These are phyloP conservation scores for Raphanus hybrid DNA, from an alignment of 441 rosid species.

Conservation along the genomic window DNA sequence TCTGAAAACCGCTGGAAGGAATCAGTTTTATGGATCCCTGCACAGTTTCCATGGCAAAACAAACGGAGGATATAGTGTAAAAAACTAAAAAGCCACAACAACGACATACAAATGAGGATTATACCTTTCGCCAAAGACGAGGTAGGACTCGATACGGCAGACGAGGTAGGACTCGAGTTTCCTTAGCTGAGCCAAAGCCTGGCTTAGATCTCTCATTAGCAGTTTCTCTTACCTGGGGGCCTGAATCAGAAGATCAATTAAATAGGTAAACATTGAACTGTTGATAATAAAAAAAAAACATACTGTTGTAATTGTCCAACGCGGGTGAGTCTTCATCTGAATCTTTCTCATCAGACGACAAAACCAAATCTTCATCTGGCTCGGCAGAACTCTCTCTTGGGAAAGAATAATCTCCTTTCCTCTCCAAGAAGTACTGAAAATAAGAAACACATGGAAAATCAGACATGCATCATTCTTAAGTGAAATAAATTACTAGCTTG, in stretches of 20 bases:
- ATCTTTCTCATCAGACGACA: constrained; percentile 55
- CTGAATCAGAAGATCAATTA: constrained; percentile 43
- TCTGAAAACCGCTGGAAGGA: constrained; percentile 54
- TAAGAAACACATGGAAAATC: constrained; percentile 48
- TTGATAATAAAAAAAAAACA: neutral
- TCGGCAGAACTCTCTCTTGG: constrained; percentile 41
- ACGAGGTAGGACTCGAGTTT: constrained; percentile 33
- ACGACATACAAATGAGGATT: constrained; percentile 28
- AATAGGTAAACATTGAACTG: neutral
- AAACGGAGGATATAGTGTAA: constrained; percentile 25
- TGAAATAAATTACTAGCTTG: constrained; percentile 9
- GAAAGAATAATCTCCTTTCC: constrained; percentile 47
- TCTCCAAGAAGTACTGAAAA: constrained; percentile 57
- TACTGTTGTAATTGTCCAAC: constrained; percentile 43
- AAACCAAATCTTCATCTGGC: constrained; percentile 45
- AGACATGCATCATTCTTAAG: constrained; percentile 13
- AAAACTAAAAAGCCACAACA: neutral
- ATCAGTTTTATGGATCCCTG: constrained; percentile 52
- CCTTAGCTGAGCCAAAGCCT: constrained; percentile 51
- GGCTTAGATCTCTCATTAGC: constrained; percentile 49
- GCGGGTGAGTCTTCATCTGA: constrained; percentile 49
- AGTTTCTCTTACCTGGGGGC: constrained; percentile 43
- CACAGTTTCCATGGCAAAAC: constrained; percentile 36
- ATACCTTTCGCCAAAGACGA: constrained; percentile 61
- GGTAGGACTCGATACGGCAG: constrained; percentile 48